Percentiles rank a stretch among this genome's conserved stretches.
phyloP scores from a whole-genome alignment of 768 basidiomycete species.

The Mycena galericulata region DNA sequence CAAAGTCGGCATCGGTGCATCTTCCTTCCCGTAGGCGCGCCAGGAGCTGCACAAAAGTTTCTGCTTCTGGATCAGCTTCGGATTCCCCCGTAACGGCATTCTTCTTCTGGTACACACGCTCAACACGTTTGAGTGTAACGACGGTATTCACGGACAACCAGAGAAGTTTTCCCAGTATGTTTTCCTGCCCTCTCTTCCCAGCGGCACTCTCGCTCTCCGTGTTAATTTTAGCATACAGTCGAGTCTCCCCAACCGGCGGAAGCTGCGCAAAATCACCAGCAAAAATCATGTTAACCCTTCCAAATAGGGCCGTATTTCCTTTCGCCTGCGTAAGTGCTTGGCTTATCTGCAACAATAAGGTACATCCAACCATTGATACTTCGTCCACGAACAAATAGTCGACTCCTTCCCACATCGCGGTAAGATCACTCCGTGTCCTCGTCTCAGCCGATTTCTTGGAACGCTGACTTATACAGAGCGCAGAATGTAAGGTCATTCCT shows the following conservation, averaged over 20 bases:
- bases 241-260: slow-evolving; percentile 47
- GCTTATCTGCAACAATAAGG: slow-evolving; percentile 46
- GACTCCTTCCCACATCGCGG: too few relatives aligned
- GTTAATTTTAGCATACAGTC: slow-evolving; percentile 34
- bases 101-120: neutral
- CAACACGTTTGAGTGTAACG: slow-evolving; percentile 40
- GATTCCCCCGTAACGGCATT: neutral
- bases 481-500: slow-evolving; percentile 23
- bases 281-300: slow-evolving; percentile 55
- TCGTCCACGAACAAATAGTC: neutral
- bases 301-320: slow-evolving; percentile 45
- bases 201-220: neutral
- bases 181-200: slow-evolving; percentile 29
- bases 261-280: slow-evolving; percentile 47
- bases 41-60: slow-evolving; percentile 40
- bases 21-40: slow-evolving; percentile 39
- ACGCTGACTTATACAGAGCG: neutral
- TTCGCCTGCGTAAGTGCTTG: slow-evolving; percentile 48
- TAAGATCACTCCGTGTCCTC: neutral
- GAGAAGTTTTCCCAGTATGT: slow-evolving; percentile 45
- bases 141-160: slow-evolving; percentile 36
- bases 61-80: slow-evolving; percentile 45
- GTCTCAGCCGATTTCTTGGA: neutral
- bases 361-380: slow-evolving; percentile 44
- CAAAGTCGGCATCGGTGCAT: slow-evolving; percentile 42